Conservation (phyloP, 2,329 filamentous ascomycete genomes). For the Neonectria faginata region DNA sequence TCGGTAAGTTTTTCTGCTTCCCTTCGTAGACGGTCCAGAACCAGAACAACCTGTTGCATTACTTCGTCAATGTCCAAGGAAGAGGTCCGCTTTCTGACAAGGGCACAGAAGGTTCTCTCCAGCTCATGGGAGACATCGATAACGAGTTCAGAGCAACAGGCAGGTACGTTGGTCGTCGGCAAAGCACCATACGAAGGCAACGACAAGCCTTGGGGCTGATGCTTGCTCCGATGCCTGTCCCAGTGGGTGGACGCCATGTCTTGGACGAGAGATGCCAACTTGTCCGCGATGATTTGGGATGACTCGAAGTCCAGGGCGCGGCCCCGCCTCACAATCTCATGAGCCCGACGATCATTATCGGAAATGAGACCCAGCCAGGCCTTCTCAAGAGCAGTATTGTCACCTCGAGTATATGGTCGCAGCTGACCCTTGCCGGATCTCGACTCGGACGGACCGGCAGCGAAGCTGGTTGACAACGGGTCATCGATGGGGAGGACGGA, state of each 20-base stretch:
- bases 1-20: slow-evolving; percentile 33
- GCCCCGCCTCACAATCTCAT: slow-evolving; percentile 52
- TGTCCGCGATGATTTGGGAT: slow-evolving; percentile 31
- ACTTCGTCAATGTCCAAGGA: slow-evolving; percentile 59
- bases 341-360: slow-evolving; percentile 60
- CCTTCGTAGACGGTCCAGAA: slow-evolving; percentile 39
- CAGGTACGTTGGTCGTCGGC: slow-evolving; percentile 48
- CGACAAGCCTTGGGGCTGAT: slow-evolving; percentile 47
- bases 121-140: slow-evolving; percentile 62
- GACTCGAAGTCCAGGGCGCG: slow-evolving; percentile 13
- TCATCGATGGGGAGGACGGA: slow-evolving; percentile 88
- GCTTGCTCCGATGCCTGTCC: slow-evolving; percentile 58
- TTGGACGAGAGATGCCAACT: slow-evolving; percentile 52
- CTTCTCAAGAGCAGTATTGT: slow-evolving; percentile 83
- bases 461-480: slow-evolving; percentile 75
- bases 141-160: slow-evolving; percentile 63
- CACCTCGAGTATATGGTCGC: slow-evolving; percentile 81
- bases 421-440: slow-evolving; percentile 70
- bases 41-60: slow-evolving; percentile 58
- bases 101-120: slow-evolving; percentile 61
- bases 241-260: slow-evolving; percentile 60
- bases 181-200: slow-evolving; percentile 46
- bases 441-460: slow-evolving; percentile 63
- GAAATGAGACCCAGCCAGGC: slow-evolving; percentile 76
- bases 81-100: slow-evolving; percentile 56